A percentile compares a stretch with the other conserved stretches of the same genome.
These are phyloP conservation scores for Salix caprea DNA, from an alignment of 345 rosid genomes.

Conservation along the genomic window DNA sequence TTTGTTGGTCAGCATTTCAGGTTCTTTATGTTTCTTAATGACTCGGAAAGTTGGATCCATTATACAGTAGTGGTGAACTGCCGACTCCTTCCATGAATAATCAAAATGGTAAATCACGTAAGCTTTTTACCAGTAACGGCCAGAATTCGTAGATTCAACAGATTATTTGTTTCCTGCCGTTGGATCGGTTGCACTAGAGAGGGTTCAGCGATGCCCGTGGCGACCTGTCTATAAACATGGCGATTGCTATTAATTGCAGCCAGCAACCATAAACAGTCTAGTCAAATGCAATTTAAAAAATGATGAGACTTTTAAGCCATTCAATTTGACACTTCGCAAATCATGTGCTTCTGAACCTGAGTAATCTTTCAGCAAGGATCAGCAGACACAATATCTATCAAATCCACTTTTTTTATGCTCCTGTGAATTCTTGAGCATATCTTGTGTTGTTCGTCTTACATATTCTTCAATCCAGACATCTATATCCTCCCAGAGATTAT, in stretches of 20 bases:
- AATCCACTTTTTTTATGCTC: background rate
- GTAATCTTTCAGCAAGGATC: slow-evolving; percentile 5
- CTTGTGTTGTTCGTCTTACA: background rate
- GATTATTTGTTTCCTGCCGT: background rate
- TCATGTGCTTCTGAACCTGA: slow-evolving; percentile 6
- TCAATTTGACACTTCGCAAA: slow-evolving; percentile 2
- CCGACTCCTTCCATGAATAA: background rate
- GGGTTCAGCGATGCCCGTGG: slow-evolving; percentile 16
- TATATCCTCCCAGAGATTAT: background rate
- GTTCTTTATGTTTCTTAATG: background rate
- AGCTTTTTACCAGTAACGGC: background rate
- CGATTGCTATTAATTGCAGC: background rate
- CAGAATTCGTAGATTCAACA: too few relatives aligned
- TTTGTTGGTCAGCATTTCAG: background rate
- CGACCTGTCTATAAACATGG: background rate
- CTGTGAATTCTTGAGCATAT: background rate
- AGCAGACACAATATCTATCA: background rate
- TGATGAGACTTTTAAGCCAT: too few relatives aligned
- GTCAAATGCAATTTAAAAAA: background rate
- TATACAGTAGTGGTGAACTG: background rate
- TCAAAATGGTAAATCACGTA: background rate
- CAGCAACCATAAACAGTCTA: slow-evolving; percentile 9
- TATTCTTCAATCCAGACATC: background rate
- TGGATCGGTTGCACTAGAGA: background rate
- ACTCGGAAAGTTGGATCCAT: background rate